phyloP scores from a whole-genome alignment of 2,329 filamentous ascomycete species.

The Nemania sp. region DNA sequence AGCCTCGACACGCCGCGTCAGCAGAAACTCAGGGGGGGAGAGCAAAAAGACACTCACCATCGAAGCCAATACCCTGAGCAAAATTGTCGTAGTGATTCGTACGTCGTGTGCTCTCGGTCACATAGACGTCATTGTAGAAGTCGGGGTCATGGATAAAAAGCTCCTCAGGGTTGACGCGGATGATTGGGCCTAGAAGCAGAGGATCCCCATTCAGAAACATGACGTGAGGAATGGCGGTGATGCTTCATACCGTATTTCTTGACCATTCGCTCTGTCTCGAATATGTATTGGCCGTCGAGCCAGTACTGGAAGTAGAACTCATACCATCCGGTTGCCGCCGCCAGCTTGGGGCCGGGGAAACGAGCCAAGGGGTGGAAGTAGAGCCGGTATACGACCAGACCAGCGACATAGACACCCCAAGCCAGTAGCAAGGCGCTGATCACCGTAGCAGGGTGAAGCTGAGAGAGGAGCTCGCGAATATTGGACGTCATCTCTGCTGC shows the following conservation, averaged over 20 bases:
- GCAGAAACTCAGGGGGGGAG: neutral
- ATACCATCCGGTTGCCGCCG: slow-evolving; percentile 30
- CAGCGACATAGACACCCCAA: slow-evolving; percentile 16
- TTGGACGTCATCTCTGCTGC: slow-evolving; percentile 12
- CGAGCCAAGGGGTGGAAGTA: slow-evolving; percentile 31
- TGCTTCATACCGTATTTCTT: slow-evolving; percentile 39
- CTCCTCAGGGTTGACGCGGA: slow-evolving; percentile 37
- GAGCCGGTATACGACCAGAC: slow-evolving; percentile 29
- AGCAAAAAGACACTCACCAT: slow-evolving; percentile 18
- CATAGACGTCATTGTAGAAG: slow-evolving; percentile 28
- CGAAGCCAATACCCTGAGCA: slow-evolving; percentile 27
- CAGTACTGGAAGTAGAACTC: slow-evolving; percentile 35
- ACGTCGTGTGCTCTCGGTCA: slow-evolving; percentile 22
- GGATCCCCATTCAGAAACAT: neutral
- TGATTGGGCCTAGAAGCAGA: slow-evolving; percentile 25
- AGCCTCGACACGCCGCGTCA: slow-evolving; percentile 14
- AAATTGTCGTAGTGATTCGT: slow-evolving; percentile 29
- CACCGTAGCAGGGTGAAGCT: slow-evolving; percentile 28
- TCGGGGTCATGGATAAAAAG: slow-evolving; percentile 34
- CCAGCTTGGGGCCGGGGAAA: slow-evolving; percentile 37
- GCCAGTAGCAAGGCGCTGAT: slow-evolving; percentile 18
- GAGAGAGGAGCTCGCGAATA: slow-evolving; percentile 22
- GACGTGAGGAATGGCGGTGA: neutral
- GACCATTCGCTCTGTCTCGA: slow-evolving; percentile 41
- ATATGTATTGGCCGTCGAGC: slow-evolving; percentile 35